Evolutionary conservation across 75 land plant species (phyloP).

Genomic region (Sequoiadendron giganteum): DNA sequence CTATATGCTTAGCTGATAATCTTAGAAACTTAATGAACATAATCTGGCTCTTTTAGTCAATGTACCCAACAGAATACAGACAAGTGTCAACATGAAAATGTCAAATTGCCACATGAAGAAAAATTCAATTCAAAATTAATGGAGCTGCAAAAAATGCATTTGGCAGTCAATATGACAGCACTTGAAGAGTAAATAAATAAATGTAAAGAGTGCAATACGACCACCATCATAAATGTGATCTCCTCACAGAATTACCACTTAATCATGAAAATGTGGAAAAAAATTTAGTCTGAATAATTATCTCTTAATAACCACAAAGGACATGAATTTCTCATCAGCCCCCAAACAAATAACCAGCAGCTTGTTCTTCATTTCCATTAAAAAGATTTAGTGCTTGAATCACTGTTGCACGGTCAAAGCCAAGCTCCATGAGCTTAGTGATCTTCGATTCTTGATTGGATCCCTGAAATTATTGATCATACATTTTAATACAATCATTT

Average conservation of each 20-base stretch:
- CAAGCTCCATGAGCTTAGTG: constrained; percentile 78
- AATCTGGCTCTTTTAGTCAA: not conserved
- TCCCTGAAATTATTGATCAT: constrained; percentile 27
- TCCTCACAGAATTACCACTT: no score
- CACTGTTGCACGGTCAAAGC: constrained; percentile 68
- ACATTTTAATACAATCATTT: not conserved
- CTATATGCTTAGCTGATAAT: no score
- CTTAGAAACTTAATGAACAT: not conserved
- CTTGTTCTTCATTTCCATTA: constrained; percentile 93
- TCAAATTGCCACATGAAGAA: not conserved
- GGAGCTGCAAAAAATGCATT: not conserved
- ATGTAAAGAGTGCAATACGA: not conserved
- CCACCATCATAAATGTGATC: not conserved
- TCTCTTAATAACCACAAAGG: not conserved
- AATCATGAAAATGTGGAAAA: not conserved
- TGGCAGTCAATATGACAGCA: not conserved
- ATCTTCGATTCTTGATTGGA: constrained; percentile 73
- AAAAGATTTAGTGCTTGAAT: constrained; percentile 77
- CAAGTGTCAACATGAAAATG: not conserved
- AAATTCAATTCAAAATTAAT: not conserved
- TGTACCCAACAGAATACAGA: not conserved
- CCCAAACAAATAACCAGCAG: constrained; percentile 94
- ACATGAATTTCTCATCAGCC: constrained; percentile 31
- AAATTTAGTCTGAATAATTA: not conserved
- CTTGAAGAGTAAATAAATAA: not conserved